Evolutionary conservation across 441 rosid species (phyloP).

Genomic region (Francoa sonchifolia): DNA sequence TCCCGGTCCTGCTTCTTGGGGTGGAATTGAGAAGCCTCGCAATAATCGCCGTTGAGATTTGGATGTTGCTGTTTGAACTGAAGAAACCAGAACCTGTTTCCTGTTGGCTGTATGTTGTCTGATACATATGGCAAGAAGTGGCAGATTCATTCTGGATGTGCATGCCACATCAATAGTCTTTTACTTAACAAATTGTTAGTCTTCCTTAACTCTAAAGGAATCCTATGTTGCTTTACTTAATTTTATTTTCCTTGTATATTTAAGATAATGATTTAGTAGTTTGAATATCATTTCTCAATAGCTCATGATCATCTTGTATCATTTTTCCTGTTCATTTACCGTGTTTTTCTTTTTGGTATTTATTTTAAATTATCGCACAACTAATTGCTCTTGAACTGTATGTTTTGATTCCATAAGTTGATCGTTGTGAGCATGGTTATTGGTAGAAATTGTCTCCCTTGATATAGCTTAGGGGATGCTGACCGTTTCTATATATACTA

Average conservation of each 20-base stretch:
- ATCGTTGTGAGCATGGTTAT: conserved; percentile 7
- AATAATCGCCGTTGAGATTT: conserved; percentile 44
- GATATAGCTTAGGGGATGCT: neutral
- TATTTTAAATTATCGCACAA: conserved; percentile 1
- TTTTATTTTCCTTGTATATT: conserved; percentile 11
- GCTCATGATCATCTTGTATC: conserved; percentile 5
- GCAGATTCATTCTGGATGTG: conserved; percentile 20
- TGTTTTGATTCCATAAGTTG: neutral
- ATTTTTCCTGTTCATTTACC: conserved; percentile 1
- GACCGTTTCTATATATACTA: neutral
- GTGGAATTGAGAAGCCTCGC: conserved; percentile 39
- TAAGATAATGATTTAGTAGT: conserved; percentile 11
- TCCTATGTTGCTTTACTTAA: conserved; percentile 17
- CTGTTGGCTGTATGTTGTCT: conserved; percentile 11
- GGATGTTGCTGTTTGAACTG: conserved; percentile 14
- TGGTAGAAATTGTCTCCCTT: neutral
- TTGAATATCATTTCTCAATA: conserved; percentile 10
- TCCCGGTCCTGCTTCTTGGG: conserved; percentile 65
- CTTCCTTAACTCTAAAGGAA: conserved; percentile 17
- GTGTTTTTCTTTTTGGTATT: conserved; percentile 1
- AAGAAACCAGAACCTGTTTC: conserved; percentile 15
- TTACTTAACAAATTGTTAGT: conserved; percentile 32
- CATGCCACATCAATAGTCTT: conserved; percentile 22
- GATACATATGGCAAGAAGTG: conserved; percentile 23
- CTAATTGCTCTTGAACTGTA: conserved; percentile 8